phyloP scores from a whole-genome alignment of 768 basidiomycete genomes.

The Lentinula sp. region DNA sequence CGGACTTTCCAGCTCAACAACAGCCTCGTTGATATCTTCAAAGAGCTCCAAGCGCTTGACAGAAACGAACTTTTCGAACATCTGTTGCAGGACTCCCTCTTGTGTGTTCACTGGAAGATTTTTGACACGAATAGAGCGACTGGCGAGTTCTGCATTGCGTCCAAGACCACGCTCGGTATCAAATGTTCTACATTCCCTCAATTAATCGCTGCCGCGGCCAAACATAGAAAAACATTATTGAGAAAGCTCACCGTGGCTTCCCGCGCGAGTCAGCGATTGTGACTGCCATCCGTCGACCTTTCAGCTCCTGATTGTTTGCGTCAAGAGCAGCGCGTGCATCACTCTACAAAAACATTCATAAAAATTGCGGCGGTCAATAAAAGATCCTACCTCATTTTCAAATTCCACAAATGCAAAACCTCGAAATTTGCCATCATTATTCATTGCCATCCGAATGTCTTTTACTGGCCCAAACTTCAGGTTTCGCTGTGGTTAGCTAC shows the following conservation, averaged over 20 bases:
- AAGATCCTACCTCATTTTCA: conserved; percentile 59
- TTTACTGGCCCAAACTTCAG: conserved; percentile 76
- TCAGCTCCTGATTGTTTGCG: conserved; percentile 84
- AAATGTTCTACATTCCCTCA: conserved; percentile 22
- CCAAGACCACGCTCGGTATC: conserved; percentile 53
- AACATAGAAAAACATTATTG: background rate
- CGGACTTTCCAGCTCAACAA: conserved; percentile 59
- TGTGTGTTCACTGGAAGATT: conserved; percentile 74
- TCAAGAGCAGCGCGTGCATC: conserved; percentile 66
- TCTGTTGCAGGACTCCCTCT: conserved; percentile 90
- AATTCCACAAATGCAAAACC: conserved; percentile 95
- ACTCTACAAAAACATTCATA: conserved; percentile 33
- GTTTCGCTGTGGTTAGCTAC: background rate
- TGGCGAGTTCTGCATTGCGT: conserved; percentile 48
- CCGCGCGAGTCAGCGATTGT: conserved; percentile 76
- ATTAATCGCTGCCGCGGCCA: background rate
- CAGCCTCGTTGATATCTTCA: conserved; percentile 49
- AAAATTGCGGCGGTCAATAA: background rate
- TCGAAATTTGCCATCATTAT: conserved; percentile 63
- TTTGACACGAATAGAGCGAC: conserved; percentile 69
- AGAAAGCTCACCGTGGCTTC: conserved; percentile 40
- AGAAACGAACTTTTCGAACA: conserved; percentile 67
- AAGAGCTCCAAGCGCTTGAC: conserved; percentile 78
- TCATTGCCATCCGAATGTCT: conserved; percentile 72
- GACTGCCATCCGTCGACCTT: conserved; percentile 85